Percentiles rank a stretch among this genome's conserved stretches.
These are phyloP conservation scores for Fusarium annulatum DNA, from an alignment of 2,329 filamentous ascomycete species.

Conservation along the genomic window DNA sequence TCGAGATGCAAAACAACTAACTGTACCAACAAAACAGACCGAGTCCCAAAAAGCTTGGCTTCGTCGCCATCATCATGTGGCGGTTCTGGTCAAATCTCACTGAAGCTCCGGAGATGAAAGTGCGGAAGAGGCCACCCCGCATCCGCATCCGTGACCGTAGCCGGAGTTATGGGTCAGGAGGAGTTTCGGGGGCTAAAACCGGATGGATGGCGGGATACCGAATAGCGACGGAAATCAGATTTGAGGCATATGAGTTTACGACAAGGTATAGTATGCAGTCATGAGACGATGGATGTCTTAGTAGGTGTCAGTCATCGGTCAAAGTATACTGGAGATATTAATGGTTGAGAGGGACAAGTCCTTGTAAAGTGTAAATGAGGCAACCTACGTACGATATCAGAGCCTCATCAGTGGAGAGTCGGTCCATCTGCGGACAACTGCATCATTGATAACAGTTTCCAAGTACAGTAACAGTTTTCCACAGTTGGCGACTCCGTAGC, in stretches of 20 bases:
- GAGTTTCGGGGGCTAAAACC: constrained; percentile 22
- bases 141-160: constrained; percentile 23
- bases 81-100: not conserved
- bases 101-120: constrained; percentile 36
- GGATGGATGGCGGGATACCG: constrained; percentile 38
- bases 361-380: constrained; percentile 12
- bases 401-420: constrained; percentile 18
- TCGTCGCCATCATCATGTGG: not conserved
- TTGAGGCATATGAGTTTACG: not conserved
- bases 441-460: not conserved
- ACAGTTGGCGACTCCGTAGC: constrained; percentile 4
- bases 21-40: not conserved
- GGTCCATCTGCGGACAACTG: constrained; percentile 30
- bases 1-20: not conserved
- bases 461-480: not conserved
- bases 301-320: not conserved
- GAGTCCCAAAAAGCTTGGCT: not conserved
- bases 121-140: constrained; percentile 29
- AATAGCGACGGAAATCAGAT: constrained; percentile 40
- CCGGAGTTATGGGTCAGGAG: constrained; percentile 16
- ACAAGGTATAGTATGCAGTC: not conserved
- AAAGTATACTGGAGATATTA: not conserved
- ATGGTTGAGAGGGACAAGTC: not conserved
- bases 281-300: constrained; percentile 5
- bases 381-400: constrained; percentile 17